Base-by-base conservation (phyloP, 2,329 filamentous ascomycete species). In the Colletotrichum acutatum region DNA sequence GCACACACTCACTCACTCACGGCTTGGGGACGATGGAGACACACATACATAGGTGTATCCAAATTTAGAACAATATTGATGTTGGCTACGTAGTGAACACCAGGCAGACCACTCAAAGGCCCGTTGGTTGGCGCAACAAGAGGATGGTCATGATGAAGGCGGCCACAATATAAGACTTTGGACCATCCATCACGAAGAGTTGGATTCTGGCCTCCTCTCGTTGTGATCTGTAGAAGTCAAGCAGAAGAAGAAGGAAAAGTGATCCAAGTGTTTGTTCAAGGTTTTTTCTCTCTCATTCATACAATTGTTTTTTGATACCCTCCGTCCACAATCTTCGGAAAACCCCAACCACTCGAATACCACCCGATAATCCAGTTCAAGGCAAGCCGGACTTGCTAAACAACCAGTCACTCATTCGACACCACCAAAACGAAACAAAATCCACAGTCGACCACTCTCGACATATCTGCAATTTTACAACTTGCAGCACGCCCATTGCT, bases 311-410 rank as follows among this genome's bases (percentile, higher is more conserved):
- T 77, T 79, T 79, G 78, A 79, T 78, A 76, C 75, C 78, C 76
- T 77, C 78, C 77, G 78, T 78, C 80, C 80, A 79, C 79, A 78
- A 78, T 77, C 76, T 77, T 76, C 76, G 75, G 75, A 76, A 78
- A 62, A 64, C 73, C 76, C 76, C 74, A 71, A 74, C 68, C 68
- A 66, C 61, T 67, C 71, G 58, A 74, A 16, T 53, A 64, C 49
- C 52, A 42, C 42, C 28, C 68, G 72, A 77, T 76, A 78, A 76
- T 84, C 77, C 81, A 81, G 82, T 84, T 80, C 84, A 85, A 82
- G 81, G 86, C 88, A 90, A 90, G 88, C 89, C 80, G 89, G 89
- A 83, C 88, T 90, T 90, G 88, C 87, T 87, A 83, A 79, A 80
- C 86, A 32, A 83, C 84, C 83, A 84, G 83, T 84, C 87, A 85